Evolutionary conservation across 768 basidiomycete species (phyloP), one percentile per base, ranked within the genome.

Genomic region (Butyriboletus loyo): DNA sequence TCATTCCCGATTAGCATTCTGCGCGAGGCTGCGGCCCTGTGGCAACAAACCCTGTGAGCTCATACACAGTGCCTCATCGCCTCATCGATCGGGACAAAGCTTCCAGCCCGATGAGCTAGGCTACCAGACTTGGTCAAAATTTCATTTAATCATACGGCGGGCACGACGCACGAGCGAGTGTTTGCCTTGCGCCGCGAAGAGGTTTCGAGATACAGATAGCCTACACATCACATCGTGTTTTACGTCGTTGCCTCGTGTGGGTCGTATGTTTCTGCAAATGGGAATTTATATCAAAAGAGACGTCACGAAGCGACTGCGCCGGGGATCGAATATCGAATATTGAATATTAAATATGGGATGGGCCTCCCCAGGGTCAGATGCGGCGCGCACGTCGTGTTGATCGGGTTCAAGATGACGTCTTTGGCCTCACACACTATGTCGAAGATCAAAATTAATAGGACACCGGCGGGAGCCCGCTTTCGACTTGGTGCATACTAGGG

Each of bases 1-100:
- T 60, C 53, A 60, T 60, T 60, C 56, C 56, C 57, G 36, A 43
- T 58, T 34, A 39, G 48, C 43, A 28, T 41, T 25, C 47, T 38
- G 27, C 17, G 22, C 36, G 48, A 49, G 38, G 47, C 35, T 22
- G 7, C 13, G 53, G 50, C 58, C 58, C 53, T 55, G 57, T 50
- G 39, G 40, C 42, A 46, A 49, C 38, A 49, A 42, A 27, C 49
- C 57, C 56, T 59, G 13, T 58, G 56, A 58, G 56, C 49, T 58
- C 56, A 43, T 43, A 43, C 8, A 43, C 42, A 43, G 42, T 43
- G 41, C 49, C 21, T 31, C 22, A 58, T 58, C 46, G 25, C 49
- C 21, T 30, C 24, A 58, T 58, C 46, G 56, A 58, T 59, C 57
- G 56, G 52, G 25, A n/a, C 21, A 13, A 32, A 31, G 2, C 28